phyloP scores from a whole-genome alignment of 1,284 basidiomycete genomes.

The Boletellus dicymbophilus region DNA sequence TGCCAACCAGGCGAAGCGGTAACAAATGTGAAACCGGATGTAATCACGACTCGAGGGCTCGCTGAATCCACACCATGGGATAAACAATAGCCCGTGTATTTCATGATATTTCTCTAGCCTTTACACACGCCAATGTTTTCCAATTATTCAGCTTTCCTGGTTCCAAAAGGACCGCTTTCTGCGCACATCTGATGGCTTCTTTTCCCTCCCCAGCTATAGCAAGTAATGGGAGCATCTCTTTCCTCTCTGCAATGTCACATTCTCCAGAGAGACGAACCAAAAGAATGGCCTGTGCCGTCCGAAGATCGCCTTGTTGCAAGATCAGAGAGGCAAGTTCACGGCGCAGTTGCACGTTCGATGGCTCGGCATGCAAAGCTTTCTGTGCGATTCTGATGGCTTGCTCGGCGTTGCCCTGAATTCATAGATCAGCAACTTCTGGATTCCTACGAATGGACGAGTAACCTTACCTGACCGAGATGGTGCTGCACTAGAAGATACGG shows the following conservation, averaged over 20 bases:
- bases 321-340: slow-evolving; percentile 54
- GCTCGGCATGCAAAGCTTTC: slow-evolving; percentile 56
- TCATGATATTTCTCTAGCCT: slow-evolving; percentile 31
- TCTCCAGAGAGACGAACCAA: slow-evolving; percentile 31
- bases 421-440: slow-evolving; percentile 1
- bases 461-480: slow-evolving; percentile 61
- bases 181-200: slow-evolving; percentile 48
- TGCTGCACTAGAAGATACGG: slow-evolving; percentile 69
- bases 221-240: slow-evolving; percentile 45
- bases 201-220: slow-evolving; percentile 38
- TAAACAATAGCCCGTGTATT: slow-evolving; percentile 7
- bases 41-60: neutral
- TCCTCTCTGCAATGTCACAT: slow-evolving; percentile 33
- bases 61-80: neutral
- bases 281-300: slow-evolving; percentile 42
- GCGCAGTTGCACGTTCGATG: slow-evolving; percentile 48
- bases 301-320: slow-evolving; percentile 47
- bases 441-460: slow-evolving; percentile 3
- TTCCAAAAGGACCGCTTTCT: slow-evolving; percentile 67
- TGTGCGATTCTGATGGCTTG: slow-evolving; percentile 58
- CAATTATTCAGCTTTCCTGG: slow-evolving; percentile 64
- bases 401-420: slow-evolving; percentile 45
- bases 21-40: slow-evolving; percentile 12
- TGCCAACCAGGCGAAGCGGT: slow-evolving; percentile 57
- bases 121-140: slow-evolving; percentile 60